Evolutionary conservation across 495 filamentous ascomycete genomes (phyloP).

Genomic region (Antarctomyces pellizariae): DNA sequence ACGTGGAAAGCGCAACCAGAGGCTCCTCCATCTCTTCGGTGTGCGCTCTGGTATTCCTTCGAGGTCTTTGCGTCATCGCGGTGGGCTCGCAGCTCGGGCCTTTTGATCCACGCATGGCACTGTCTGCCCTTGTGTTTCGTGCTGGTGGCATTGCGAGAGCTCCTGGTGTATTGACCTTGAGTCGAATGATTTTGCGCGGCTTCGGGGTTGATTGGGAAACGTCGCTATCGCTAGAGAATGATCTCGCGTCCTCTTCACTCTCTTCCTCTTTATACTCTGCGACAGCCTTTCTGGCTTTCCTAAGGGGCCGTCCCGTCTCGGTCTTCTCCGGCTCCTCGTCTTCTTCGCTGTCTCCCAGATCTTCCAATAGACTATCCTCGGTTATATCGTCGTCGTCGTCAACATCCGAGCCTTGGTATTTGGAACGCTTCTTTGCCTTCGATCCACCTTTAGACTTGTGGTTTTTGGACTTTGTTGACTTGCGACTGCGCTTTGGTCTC

Average conservation of each 20-base stretch:
- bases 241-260: slow-evolving; percentile 13
- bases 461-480: slow-evolving; percentile 15
- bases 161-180: slow-evolving; percentile 12
- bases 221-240: not conserved
- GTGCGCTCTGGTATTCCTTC: slow-evolving; percentile 10
- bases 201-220: not conserved
- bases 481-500: slow-evolving; percentile 19
- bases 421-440: slow-evolving; percentile 24
- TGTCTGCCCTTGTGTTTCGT: slow-evolving; percentile 22
- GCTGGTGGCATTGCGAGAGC: slow-evolving; percentile 6
- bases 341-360: slow-evolving; percentile 31
- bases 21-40: slow-evolving; percentile 27
- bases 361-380: slow-evolving; percentile 32
- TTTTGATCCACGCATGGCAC: slow-evolving; percentile 13
- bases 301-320: slow-evolving; percentile 26
- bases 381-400: slow-evolving; percentile 42
- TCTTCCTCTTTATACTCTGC: slow-evolving; percentile 15
- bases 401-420: slow-evolving; percentile 36
- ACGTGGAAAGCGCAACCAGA: slow-evolving; percentile 47
- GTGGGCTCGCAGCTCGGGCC: slow-evolving; percentile 6
- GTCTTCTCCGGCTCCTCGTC: slow-evolving; percentile 40
- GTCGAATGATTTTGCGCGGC: slow-evolving; percentile 14
- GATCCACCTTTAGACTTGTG: slow-evolving; percentile 20
- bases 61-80: too few species aligned
- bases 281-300: slow-evolving; percentile 23